Percentiles rank a stretch among this genome's conserved stretches.
Evolutionary conservation across 306 rosid genomes (phyloP).

Genomic region (Boehmeria nivea): DNA sequence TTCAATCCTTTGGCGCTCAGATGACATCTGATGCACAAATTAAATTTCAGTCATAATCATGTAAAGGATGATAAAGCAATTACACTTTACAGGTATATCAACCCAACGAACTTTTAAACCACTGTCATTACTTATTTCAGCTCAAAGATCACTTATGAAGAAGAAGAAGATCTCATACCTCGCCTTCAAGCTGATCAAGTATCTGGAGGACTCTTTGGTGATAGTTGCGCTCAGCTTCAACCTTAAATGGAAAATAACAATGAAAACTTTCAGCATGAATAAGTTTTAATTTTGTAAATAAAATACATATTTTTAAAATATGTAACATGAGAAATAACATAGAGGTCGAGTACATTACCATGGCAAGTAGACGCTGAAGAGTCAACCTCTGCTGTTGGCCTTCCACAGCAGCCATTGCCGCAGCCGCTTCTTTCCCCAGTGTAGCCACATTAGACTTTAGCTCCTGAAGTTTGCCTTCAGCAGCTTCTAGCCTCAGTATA

Average conservation of each 20-base stretch:
- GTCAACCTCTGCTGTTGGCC: slow-evolving; percentile 85
- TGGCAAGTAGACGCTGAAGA: slow-evolving; percentile 78
- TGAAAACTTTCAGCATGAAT: slow-evolving; percentile 1
- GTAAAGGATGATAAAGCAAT: not conserved
- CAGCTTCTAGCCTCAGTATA: slow-evolving; percentile 69
- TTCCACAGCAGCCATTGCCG: slow-evolving; percentile 88
- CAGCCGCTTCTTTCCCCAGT: slow-evolving; percentile 82
- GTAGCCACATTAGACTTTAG: slow-evolving; percentile 66
- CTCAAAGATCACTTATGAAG: not conserved
- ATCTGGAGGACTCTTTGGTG: slow-evolving; percentile 72
- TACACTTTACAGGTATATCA: not conserved
- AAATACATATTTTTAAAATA: not conserved
- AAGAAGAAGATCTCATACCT: slow-evolving; percentile 33
- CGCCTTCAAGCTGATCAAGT: slow-evolving; percentile 80
- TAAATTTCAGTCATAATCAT: not conserved
- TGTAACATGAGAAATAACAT: not conserved
- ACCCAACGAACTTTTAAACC: slow-evolving; percentile 2
- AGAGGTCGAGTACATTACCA: slow-evolving; percentile 41
- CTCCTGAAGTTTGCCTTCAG: slow-evolving; percentile 69
- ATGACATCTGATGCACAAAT: slow-evolving; percentile 45
- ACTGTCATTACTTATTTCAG: not conserved
- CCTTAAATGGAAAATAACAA: slow-evolving; percentile 34
- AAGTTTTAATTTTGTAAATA: too few relatives aligned
- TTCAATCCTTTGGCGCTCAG: slow-evolving; percentile 72
- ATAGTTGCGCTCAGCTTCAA: slow-evolving; percentile 74